These are phyloP conservation scores for Lumnitzera racemosa DNA, from an alignment of 345 rosid species.

Conservation along the genomic window DNA sequence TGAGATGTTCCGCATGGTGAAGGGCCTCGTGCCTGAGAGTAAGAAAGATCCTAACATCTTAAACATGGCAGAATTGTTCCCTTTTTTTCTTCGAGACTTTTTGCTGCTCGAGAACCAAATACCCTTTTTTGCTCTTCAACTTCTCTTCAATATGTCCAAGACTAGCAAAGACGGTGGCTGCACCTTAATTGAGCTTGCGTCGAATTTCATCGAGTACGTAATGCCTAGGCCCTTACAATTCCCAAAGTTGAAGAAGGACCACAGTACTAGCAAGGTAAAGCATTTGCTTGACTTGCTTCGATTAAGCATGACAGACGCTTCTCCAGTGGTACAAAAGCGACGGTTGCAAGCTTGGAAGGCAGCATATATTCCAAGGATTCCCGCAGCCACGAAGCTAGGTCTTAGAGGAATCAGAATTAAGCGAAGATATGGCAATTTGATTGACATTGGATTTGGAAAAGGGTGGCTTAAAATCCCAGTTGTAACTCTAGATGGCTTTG, in stretches of 20 bases:
- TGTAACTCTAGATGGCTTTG: constrained; percentile 28
- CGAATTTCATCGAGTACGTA: constrained; percentile 1
- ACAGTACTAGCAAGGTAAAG: constrained; percentile 6
- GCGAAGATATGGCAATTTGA: constrained; percentile 20
- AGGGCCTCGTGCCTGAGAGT: neutral
- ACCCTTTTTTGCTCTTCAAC: constrained; percentile 11
- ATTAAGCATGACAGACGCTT: constrained; percentile 9
- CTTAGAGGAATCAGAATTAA: constrained; percentile 30
- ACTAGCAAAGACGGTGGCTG: neutral
- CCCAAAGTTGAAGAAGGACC: neutral
- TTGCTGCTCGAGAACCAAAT: constrained; percentile 17
- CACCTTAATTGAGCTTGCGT: neutral
- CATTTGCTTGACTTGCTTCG: constrained; percentile 50
- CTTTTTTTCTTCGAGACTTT: constrained; percentile 12
- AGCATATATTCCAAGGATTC: constrained; percentile 10
- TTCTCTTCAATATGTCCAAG: constrained; percentile 1
- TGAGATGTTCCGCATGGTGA: neutral
- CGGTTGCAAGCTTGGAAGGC: no score
- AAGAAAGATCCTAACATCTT: constrained; percentile 13
- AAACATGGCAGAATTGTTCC: constrained; percentile 2
- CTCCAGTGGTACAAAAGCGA: neutral
- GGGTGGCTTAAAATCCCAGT: constrained; percentile 39
- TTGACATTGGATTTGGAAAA: constrained; percentile 20
- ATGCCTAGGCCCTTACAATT: no score
- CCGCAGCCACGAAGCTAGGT: constrained; percentile 35